These are phyloP conservation scores for Lachnum nothofagi DNA, from an alignment of 2,329 filamentous ascomycete species.

Conservation along the genomic window DNA sequence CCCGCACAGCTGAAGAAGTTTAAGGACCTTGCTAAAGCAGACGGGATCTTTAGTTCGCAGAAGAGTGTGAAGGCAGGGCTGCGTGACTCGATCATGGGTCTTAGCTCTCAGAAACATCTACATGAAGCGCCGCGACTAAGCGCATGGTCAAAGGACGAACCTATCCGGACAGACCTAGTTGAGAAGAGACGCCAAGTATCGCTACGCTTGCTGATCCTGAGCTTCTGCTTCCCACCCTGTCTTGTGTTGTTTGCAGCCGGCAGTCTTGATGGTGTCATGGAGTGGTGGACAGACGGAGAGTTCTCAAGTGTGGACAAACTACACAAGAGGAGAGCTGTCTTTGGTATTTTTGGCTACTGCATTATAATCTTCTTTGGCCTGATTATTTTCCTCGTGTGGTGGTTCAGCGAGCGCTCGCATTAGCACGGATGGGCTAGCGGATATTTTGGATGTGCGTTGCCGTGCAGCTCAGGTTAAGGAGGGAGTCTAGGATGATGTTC, in stretches of 20 bases:
- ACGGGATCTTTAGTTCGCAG: conserved; percentile 17
- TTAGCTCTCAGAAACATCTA: conserved; percentile 15
- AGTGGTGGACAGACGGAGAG: conserved; percentile 25
- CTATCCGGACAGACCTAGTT: conserved; percentile 11
- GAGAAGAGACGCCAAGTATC: conserved; percentile 22
- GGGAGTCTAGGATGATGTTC: too few relatives aligned
- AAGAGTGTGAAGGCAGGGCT: background rate
- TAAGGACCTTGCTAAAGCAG: conserved; percentile 17
- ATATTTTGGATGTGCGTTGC: too few relatives aligned
- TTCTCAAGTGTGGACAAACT: conserved; percentile 19
- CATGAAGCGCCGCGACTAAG: conserved; percentile 19
- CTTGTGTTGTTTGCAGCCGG: conserved; percentile 26
- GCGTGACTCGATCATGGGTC: conserved; percentile 2
- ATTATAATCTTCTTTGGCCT: conserved; percentile 16
- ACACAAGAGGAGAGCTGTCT: conserved; percentile 24
- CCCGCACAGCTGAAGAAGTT: conserved; percentile 18
- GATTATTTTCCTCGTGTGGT: conserved; percentile 18
- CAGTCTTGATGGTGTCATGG: conserved; percentile 24
- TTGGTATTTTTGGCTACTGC: conserved; percentile 18
- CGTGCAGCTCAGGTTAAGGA: too few relatives aligned
- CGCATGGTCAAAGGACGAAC: conserved; percentile 16
- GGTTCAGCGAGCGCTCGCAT: conserved; percentile 4
- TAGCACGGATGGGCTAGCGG: too few relatives aligned
- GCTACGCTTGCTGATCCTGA: conserved; percentile 20
- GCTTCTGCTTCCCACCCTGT: conserved; percentile 27